Base-by-base conservation (phyloP, 352 stramenopile genomes). In the Pythium dissimile region DNA sequence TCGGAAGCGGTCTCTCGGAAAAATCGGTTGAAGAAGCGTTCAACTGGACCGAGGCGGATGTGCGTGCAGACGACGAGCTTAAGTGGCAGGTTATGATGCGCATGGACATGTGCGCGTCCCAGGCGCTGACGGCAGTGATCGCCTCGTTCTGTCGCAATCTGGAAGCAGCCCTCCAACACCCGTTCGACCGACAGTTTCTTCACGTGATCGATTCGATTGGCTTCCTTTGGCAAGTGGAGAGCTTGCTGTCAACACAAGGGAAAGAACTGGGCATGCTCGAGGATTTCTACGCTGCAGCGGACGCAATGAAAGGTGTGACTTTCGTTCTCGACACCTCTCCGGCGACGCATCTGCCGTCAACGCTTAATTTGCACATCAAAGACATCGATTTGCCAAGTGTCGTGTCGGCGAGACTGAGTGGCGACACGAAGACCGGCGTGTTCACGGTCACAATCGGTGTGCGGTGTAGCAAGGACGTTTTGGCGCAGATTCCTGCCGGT, bases 221-320 rank as follows among this genome's bases (percentile, higher is more conserved):
- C 3, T 94, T 92, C 57, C 57, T 94, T 11, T 92, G 89, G 59
- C 82, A 94, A 52, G 74, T 98, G 27, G 94, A 98, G 67, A 96
- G 91, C 18, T 57, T 99, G 43, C 62, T 99, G 18, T 97, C 84
- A 49, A 96, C 95, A 18, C 89, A 97, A 16, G 94, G 94, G 37
- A 98, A 98, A 62, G 96, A 99, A 64, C 76, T 97, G 31, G 89
- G 87, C n/a, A 98, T 98, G 96, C 73, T 99, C 3, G 78, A 95
- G 60, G 89, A 97, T 61, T 87, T 96, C 34, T 84, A 76, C 6
- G 84, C 77, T 12, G 85, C 88, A 0, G 75, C 90, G 1, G 73
- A 94, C 27, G 89, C 77, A 20, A 80, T 97, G 38, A 82, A 79
- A 46, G 66, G 78, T 35, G 79, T 91, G 21, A 68, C 63, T 4